These are phyloP conservation scores for Hemerocallis citrina DNA, from an alignment of 106 monocot species.

Conservation along the genomic window DNA sequence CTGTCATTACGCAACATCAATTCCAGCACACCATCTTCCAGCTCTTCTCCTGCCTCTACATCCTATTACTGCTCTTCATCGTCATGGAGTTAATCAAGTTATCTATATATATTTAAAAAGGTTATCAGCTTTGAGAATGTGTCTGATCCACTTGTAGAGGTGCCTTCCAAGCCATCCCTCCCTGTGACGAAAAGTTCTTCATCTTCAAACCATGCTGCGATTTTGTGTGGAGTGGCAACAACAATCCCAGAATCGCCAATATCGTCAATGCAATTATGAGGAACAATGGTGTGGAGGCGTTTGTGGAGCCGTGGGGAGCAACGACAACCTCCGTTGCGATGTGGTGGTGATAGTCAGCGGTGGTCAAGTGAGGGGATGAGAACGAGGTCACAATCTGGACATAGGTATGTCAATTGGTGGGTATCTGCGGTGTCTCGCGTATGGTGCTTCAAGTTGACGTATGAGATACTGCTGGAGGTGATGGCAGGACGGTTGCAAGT, in stretches of 20 bases:
- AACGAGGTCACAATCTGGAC: too few species aligned
- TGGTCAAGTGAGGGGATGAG: too few species aligned
- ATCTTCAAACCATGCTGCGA: conserved; percentile 66
- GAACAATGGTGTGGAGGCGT: conserved; percentile 67
- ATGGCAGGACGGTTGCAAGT: too few species aligned
- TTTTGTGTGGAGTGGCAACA: conserved; percentile 73
- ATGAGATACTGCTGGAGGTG: too few species aligned
- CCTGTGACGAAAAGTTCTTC: conserved; percentile 75
- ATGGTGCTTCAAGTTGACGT: too few species aligned
- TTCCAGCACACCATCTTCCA: conserved; percentile 48
- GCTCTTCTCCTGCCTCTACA: conserved; percentile 76
- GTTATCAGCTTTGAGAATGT: too few species aligned
- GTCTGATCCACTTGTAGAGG: conserved; percentile 49
- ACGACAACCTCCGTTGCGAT: too few species aligned
- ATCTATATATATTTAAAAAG: conserved; percentile 39
- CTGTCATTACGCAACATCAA: conserved; percentile 61
- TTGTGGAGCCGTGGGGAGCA: too few species aligned
- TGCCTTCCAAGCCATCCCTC: conserved; percentile 48
- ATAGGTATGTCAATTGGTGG: too few species aligned
- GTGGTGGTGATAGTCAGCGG: too few species aligned
- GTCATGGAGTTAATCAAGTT: conserved; percentile 36
- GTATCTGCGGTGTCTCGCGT: too few species aligned
- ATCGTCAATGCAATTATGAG: conserved; percentile 55
- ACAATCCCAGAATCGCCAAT: conserved; percentile 19
- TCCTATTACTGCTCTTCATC: conserved; percentile 87